Conservation (phyloP, 192 early-diverging fungal genomes). For the Coemansia sp. region DNA sequence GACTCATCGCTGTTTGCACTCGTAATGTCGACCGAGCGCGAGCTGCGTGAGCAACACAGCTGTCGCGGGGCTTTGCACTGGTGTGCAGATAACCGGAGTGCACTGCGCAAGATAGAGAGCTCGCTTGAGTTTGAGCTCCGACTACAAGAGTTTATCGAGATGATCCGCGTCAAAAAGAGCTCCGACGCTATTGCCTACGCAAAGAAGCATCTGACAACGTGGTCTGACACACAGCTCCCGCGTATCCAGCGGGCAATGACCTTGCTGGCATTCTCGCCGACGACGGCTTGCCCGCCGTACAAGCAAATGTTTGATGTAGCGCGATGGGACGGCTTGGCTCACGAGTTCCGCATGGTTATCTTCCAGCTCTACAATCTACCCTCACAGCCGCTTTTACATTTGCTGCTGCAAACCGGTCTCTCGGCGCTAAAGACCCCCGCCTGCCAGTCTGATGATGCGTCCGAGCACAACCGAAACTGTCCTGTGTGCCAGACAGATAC, state of each 20-base stretch:
- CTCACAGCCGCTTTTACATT: constrained; percentile 74
- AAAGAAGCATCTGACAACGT: constrained; percentile 77
- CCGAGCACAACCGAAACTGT: constrained; percentile 88
- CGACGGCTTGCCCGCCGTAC: constrained; percentile 78
- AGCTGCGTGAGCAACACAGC: constrained; percentile 65
- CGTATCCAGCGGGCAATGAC: constrained; percentile 89
- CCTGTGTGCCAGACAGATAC: constrained; percentile 87
- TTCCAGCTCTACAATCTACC: constrained; percentile 89
- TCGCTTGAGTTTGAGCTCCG: constrained; percentile 95
- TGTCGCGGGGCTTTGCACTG: constrained; percentile 87
- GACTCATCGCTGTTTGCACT: constrained; percentile 90
- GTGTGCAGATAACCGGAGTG: constrained; percentile 91
- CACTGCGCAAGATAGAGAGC: constrained; percentile 88
- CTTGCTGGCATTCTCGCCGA: constrained; percentile 77
- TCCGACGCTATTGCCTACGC: constrained; percentile 82
- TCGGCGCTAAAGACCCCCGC: constrained; percentile 88
- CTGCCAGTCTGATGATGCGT: constrained; percentile 64
- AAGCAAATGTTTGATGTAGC: constrained; percentile 54
- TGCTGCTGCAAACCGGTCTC: constrained; percentile 93
- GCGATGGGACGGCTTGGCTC: constrained; percentile 76
- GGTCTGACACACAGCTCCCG: constrained; percentile 70
- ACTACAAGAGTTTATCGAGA: constrained; percentile 92
- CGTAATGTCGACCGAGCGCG: constrained; percentile 73
- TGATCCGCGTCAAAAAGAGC: constrained; percentile 62
- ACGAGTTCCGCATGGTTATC: constrained; percentile 81